Conservation (phyloP, 2,329 filamentous ascomycete species). For the Hymenoscyphus albidus region DNA sequence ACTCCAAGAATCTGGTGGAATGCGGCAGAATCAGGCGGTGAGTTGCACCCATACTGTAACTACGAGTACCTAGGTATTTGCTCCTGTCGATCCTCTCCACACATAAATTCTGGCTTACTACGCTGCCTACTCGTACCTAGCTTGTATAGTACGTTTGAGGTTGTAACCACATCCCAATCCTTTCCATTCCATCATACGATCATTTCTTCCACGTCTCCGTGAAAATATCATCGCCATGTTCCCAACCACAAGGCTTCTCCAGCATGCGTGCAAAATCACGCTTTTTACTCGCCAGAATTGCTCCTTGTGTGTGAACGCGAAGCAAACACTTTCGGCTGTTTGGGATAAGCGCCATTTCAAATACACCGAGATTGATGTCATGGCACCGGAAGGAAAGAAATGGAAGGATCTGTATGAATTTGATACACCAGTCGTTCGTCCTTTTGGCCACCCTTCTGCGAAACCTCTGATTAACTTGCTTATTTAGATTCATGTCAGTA, state of each 20-base stretch:
- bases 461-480: neutral
- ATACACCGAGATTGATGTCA: constrained; percentile 67
- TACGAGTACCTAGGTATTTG: too few relatives aligned
- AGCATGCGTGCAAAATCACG: constrained; percentile 61
- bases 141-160: neutral
- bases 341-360: constrained; percentile 64
- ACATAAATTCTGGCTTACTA: neutral
- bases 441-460: neutral
- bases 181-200: neutral
- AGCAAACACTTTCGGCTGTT: constrained; percentile 62
- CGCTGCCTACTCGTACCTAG: neutral
- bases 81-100: neutral
- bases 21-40: too few relatives aligned
- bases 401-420: constrained; percentile 78
- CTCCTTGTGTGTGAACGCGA: constrained; percentile 66
- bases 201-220: neutral
- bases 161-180: neutral
- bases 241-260: constrained; percentile 45
- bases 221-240: constrained; percentile 42
- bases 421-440: constrained; percentile 69
- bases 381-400: constrained; percentile 54
- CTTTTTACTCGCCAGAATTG: constrained; percentile 72
- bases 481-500: constrained; percentile 57
- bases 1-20: neutral
- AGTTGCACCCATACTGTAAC: too few relatives aligned